Evolutionary conservation across 208 protist genomes (phyloP).

Genomic region (Borovskyia barvae): DNA sequence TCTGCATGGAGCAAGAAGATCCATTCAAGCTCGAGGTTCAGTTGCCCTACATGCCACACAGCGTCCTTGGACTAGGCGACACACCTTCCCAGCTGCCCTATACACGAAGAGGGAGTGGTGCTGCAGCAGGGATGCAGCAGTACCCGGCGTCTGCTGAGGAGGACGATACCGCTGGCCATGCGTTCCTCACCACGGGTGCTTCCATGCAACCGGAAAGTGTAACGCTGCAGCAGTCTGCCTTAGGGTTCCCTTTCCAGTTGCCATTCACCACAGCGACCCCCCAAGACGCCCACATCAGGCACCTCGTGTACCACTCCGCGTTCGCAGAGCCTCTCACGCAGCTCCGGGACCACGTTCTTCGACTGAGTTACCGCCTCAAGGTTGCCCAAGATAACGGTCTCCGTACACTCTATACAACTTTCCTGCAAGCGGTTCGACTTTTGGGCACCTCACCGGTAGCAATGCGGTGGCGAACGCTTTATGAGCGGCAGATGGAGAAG

Average conservation of each 20-base stretch:
- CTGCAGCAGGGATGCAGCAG: too few relatives aligned
- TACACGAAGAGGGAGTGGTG: too few relatives aligned
- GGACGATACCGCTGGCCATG: neutral
- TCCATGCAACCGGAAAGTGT: constrained; percentile 3
- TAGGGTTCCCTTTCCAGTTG: constrained; percentile 36
- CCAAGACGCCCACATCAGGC: constrained; percentile 41
- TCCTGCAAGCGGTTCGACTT: constrained; percentile 20
- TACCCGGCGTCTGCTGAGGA: too few relatives aligned
- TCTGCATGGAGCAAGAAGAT: constrained; percentile 52
- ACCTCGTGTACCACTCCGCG: constrained; percentile 37
- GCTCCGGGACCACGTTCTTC: constrained; percentile 36
- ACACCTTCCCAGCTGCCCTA: too few relatives aligned
- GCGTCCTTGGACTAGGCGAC: neutral
- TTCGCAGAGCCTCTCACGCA: constrained; percentile 40
- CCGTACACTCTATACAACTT: constrained; percentile 32
- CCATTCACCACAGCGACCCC: constrained; percentile 45
- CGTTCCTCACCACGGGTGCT: neutral
- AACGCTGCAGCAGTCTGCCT: constrained; percentile 14
- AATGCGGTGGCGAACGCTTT: constrained; percentile 23
- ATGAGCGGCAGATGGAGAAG: constrained; percentile 49
- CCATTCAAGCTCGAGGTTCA: neutral
- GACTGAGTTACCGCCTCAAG: constrained; percentile 56
- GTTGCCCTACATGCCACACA: neutral
- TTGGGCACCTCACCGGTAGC: neutral
- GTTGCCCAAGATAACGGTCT: constrained; percentile 36